These are phyloP conservation scores for Chaetomium cochliodes DNA, from an alignment of 495 filamentous ascomycete species.

Conservation along the genomic window DNA sequence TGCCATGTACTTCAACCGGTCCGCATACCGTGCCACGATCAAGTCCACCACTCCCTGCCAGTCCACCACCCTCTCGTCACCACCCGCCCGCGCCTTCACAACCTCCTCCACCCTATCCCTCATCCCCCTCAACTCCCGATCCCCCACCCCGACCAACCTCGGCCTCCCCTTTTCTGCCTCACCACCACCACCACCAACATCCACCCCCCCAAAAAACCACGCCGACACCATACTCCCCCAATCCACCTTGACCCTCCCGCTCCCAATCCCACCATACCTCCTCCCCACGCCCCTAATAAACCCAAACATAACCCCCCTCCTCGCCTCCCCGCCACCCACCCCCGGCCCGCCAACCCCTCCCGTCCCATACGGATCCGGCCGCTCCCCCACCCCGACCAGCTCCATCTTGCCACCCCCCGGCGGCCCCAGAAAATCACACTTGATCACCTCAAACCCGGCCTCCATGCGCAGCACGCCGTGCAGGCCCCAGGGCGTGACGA, in stretches of 20 bases:
- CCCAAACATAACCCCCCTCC: constrained; percentile 29
- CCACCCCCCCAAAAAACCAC: constrained; percentile 50
- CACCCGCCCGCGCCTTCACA: constrained; percentile 31
- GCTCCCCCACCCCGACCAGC: constrained; percentile 22
- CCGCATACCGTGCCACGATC: constrained; percentile 58
- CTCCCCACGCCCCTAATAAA: constrained; percentile 46
- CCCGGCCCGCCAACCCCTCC: background rate
- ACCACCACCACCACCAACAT: background rate
- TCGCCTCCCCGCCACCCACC: background rate
- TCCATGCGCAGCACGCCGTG: constrained; percentile 67
- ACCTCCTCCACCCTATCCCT: constrained; percentile 44
- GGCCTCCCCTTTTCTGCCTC: constrained; percentile 22
- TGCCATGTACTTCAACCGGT: constrained; percentile 51
- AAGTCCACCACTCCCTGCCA: constrained; percentile 65
- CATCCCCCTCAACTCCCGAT: constrained; percentile 42
- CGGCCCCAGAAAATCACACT: constrained; percentile 53
- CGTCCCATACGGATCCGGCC: constrained; percentile 8
- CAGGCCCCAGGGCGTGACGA: constrained; percentile 53
- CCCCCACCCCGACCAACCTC: constrained; percentile 43
- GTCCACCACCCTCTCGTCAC: constrained; percentile 36
- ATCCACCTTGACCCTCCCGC: constrained; percentile 53
- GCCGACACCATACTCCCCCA: constrained; percentile 62
- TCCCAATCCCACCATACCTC: constrained; percentile 61
- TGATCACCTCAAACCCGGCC: constrained; percentile 66
- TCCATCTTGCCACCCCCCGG: constrained; percentile 19